A percentile compares a stretch with the other conserved stretches of the same genome.
phyloP scores from a whole-genome alignment of 305 asterid species.

The Salvia sclarea region DNA sequence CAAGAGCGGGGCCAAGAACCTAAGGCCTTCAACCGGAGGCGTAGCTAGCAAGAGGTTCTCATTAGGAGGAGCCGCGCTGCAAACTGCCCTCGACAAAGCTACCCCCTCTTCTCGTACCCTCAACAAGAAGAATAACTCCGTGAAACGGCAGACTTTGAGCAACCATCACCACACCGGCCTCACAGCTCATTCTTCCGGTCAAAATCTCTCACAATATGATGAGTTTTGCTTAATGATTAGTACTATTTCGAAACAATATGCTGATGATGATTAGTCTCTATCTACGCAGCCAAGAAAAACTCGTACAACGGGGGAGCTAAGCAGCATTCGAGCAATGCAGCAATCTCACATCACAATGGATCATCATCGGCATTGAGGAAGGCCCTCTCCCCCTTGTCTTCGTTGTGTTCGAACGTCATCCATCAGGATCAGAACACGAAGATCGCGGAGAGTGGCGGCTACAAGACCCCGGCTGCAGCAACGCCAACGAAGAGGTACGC shows the following conservation, averaged over 20 bases:
- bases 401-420: constrained; percentile 44
- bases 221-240: too few relatives aligned
- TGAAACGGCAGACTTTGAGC: constrained; percentile 44
- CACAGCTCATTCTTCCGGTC: constrained; percentile 51
- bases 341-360: constrained; percentile 33
- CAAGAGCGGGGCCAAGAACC: constrained; percentile 57
- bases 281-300: constrained; percentile 59
- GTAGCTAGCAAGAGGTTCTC: constrained; percentile 56
- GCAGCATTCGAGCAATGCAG: constrained; percentile 36
- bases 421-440: constrained; percentile 39
- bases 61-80: constrained; percentile 70
- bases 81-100: constrained; percentile 52
- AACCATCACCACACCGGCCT: constrained; percentile 36
- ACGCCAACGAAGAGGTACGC: constrained; percentile 22
- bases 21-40: constrained; percentile 52
- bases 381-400: constrained; percentile 81
- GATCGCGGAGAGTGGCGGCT: constrained; percentile 19
- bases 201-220: constrained; percentile 2
- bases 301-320: constrained; percentile 30
- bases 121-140: constrained; percentile 41
- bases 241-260: too few relatives aligned
- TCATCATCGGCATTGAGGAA: constrained; percentile 43
- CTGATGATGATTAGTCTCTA: neutral
- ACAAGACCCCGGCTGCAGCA: constrained; percentile 35
- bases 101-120: constrained; percentile 39